Conservation (phyloP, 169 alveolate species). For the Plasmodium knowlesi region DNA sequence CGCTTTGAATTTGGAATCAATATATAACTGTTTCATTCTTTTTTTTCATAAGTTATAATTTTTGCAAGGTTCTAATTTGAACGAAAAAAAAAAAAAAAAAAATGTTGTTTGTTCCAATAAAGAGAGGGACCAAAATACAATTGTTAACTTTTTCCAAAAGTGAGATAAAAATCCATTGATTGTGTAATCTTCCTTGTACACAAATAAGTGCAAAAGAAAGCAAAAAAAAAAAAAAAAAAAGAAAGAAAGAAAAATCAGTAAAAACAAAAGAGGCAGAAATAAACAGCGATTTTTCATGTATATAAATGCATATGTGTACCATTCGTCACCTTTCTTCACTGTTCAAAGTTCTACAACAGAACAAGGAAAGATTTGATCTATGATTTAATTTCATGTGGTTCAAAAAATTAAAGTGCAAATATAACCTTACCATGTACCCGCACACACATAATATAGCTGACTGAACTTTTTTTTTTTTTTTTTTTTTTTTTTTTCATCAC, state of each 20-base stretch:
- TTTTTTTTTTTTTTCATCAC: background rate
- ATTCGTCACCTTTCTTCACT: background rate
- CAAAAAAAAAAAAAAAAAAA: conserved; percentile 8
- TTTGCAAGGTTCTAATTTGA: background rate
- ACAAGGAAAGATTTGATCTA: conserved; percentile 10
- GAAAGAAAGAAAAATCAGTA: background rate
- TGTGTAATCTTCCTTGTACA: background rate
- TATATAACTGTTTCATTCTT: background rate
- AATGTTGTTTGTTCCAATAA: background rate
- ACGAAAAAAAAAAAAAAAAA: background rate
- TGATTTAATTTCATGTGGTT: conserved; percentile 4
- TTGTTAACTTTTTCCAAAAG: conserved; percentile 30
- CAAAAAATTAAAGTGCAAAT: background rate
- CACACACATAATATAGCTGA: conserved; percentile 64
- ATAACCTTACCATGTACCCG: conserved; percentile 4
- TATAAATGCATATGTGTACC: background rate
- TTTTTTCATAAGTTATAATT: conserved; percentile 7
- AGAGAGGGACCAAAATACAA: conserved; percentile 17
- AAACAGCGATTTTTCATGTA: conserved; percentile 18
- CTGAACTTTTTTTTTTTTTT: conserved; percentile 27
- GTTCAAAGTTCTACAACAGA: conserved; percentile 8
- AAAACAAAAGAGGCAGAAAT: background rate
- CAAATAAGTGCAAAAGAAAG: conserved; percentile 35
- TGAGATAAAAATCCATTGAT: background rate
- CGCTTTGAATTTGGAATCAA: conserved; percentile 1